phyloP scores from a whole-genome alignment of 2,329 filamentous ascomycete species.

The Beauveria asiatica region DNA sequence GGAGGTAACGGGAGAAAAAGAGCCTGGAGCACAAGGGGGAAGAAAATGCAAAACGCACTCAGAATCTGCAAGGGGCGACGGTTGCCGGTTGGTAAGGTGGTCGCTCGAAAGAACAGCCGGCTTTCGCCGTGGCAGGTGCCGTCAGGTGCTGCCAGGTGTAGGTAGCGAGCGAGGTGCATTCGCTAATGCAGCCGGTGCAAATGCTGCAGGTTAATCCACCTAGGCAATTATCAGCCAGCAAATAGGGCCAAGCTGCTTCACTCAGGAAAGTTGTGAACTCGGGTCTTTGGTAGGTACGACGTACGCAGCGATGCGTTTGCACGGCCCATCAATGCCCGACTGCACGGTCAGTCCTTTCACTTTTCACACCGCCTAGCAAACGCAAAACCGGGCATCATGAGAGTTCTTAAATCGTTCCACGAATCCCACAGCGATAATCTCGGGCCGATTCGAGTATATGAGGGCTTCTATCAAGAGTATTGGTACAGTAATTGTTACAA shows the following conservation, averaged over 20 bases:
- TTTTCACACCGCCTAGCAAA: not conserved
- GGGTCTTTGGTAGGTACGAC: too few relatives aligned
- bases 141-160: slow-evolving; percentile 5
- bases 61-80: not conserved
- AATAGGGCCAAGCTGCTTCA: not conserved
- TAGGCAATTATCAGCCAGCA: not conserved
- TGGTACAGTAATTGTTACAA: slow-evolving; percentile 10
- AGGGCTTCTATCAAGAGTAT: not conserved
- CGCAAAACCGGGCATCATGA: not conserved
- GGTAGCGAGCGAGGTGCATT: slow-evolving; percentile 7
- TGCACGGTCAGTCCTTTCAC: too few relatives aligned
- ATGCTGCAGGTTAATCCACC: not conserved
- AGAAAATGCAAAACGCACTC: slow-evolving; percentile 1
- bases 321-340: not conserved
- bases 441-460: not conserved
- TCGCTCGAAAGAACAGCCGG: slow-evolving; percentile 8
- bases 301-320: not conserved
- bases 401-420: not conserved
- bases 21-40: not conserved
- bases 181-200: not conserved
- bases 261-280: not conserved
- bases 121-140: slow-evolving; percentile 4
- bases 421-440: not conserved
- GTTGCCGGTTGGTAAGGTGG: not conserved
- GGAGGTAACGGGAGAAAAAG: slow-evolving; percentile 10